These are phyloP conservation scores for Parascedosporium putredinis DNA, from an alignment of 2,329 filamentous ascomycete genomes.

Conservation along the genomic window DNA sequence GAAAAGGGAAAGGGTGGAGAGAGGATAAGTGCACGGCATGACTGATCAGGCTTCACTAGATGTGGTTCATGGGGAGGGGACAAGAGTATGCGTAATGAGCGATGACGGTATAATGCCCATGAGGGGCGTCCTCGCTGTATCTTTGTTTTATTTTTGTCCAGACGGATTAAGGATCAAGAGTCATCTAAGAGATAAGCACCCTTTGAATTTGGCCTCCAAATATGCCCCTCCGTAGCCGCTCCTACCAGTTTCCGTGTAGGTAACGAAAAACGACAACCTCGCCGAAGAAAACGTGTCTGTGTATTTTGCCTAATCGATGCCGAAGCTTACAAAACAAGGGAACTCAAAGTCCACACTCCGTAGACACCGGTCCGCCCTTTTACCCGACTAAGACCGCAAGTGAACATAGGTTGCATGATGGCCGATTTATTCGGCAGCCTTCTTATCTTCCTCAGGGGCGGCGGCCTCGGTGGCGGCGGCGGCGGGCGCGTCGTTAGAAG, in stretches of 20 bases:
- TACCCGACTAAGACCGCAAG: slow-evolving; percentile 30
- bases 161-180: slow-evolving; percentile 43
- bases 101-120: neutral
- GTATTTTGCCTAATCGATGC: slow-evolving; percentile 37
- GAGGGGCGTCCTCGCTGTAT: neutral
- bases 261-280: slow-evolving; percentile 15
- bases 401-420: slow-evolving; percentile 11
- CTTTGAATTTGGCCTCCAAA: slow-evolving; percentile 31
- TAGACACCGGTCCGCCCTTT: slow-evolving; percentile 48
- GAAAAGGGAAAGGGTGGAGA: no score
- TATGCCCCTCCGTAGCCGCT: slow-evolving; percentile 24
- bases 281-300: slow-evolving; percentile 24
- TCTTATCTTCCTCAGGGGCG: slow-evolving; percentile 56
- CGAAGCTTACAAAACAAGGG: slow-evolving; percentile 18
- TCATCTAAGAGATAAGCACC: slow-evolving; percentile 42
- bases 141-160: slow-evolving; percentile 41
- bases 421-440: slow-evolving; percentile 42
- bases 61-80: neutral
- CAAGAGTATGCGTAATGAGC: neutral
- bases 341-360: slow-evolving; percentile 34
- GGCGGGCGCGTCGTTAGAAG: slow-evolving; percentile 42
- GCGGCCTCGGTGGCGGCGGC: slow-evolving; percentile 40
- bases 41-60: no score
- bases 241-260: slow-evolving; percentile 27
- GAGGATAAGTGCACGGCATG: neutral